A percentile compares a stretch with the other conserved stretches of the same genome.
Conservation (phyloP, 176 grass and related monocot genomes). For the Zea luxurians region DNA sequence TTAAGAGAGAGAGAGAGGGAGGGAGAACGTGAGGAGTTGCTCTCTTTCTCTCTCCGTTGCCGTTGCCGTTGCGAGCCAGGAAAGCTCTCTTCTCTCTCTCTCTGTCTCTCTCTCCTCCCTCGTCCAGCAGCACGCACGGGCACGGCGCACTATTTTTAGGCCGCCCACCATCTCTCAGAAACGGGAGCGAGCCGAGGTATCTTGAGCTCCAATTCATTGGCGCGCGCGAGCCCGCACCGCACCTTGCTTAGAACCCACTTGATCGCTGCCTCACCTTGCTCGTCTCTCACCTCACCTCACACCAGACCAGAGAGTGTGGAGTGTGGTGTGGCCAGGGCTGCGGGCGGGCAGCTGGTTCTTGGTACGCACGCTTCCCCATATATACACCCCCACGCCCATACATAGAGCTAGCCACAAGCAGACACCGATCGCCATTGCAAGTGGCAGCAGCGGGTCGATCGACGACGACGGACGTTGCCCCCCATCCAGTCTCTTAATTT, state of each 20-base stretch:
- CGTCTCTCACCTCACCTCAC: background rate
- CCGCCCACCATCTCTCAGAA: slow-evolving; percentile 29
- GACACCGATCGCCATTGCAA: slow-evolving; percentile 33
- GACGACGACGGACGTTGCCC: background rate
- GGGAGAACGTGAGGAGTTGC: background rate
- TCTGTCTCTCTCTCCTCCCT: background rate
- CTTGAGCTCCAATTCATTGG: slow-evolving; percentile 79
- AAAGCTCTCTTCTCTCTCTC: background rate
- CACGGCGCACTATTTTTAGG: slow-evolving; percentile 52
- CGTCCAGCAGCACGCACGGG: background rate
- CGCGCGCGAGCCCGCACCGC: background rate
- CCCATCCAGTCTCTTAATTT: background rate
- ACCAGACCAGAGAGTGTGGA: background rate
- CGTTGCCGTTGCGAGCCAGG: slow-evolving; percentile 21
- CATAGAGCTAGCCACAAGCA: slow-evolving; percentile 21
- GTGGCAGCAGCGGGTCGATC: background rate
- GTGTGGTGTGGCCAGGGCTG: background rate
- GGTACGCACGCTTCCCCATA: slow-evolving; percentile 46
- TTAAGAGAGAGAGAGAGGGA: too few species aligned
- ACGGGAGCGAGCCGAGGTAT: slow-evolving; percentile 35
- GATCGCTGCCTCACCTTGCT: slow-evolving; percentile 58
- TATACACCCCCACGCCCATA: slow-evolving; percentile 37
- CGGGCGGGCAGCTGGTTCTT: slow-evolving; percentile 28
- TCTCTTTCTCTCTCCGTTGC: background rate
- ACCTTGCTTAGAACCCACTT: slow-evolving; percentile 80